These are phyloP conservation scores for Ceratonia siliqua DNA, from an alignment of 306 rosid species.

Conservation along the genomic window DNA sequence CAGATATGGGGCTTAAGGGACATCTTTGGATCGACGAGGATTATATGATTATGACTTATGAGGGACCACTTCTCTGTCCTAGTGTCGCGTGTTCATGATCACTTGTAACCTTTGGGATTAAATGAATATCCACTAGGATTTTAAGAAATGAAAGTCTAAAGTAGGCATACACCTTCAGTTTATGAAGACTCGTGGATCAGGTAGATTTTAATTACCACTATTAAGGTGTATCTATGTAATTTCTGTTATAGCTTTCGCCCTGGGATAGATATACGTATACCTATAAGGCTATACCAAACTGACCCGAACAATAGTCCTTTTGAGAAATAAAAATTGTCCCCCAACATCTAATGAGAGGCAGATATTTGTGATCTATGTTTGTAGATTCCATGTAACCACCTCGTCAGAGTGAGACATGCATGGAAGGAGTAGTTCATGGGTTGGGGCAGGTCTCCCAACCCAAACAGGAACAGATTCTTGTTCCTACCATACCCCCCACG, in stretches of 20 bases:
- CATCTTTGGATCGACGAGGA: conserved; percentile 35
- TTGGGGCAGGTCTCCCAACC: conserved; percentile 69
- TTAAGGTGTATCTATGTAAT: conserved; percentile 25
- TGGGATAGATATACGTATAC: conserved; percentile 3
- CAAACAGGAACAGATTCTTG: conserved; percentile 50
- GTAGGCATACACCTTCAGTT: conserved; percentile 2
- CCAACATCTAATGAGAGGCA: conserved; percentile 10
- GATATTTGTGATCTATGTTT: conserved; percentile 25
- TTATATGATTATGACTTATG: conserved; percentile 32
- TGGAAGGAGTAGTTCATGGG: conserved; percentile 55
- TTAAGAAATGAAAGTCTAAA: no score
- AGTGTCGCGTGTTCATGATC: conserved; percentile 43
- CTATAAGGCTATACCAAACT: conserved; percentile 13
- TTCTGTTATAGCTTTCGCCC: not conserved
- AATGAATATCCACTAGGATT: no score
- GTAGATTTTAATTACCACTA: conserved; percentile 13
- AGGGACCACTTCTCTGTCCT: conserved; percentile 40
- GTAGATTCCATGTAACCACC: conserved; percentile 56
- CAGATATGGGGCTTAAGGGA: conserved; percentile 43
- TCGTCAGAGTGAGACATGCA: conserved; percentile 39
- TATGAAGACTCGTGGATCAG: not conserved
- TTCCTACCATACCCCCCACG: conserved; percentile 48
- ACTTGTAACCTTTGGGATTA: conserved; percentile 28
- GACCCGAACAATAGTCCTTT: conserved; percentile 37
- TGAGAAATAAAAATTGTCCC: conserved; percentile 27